A percentile compares a stretch with the other conserved stretches of the same genome.
phyloP scores from a whole-genome alignment of 345 rosid species.

The Sonneratia caseolaris region DNA sequence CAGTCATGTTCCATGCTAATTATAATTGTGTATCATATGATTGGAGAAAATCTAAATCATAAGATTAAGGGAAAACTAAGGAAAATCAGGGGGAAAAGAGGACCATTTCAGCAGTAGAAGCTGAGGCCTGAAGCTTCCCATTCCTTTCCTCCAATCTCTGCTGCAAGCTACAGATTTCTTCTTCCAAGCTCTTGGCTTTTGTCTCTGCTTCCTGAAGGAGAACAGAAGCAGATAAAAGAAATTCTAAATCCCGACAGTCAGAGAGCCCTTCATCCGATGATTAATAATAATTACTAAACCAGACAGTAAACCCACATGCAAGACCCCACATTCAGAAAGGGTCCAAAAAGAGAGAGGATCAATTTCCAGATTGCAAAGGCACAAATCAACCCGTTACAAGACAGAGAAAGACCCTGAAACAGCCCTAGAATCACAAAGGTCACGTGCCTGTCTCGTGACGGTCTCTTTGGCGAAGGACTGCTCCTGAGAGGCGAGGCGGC shows the following conservation, averaged over 20 bases:
- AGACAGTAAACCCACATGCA: neutral
- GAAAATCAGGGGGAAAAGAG: conserved; percentile 5
- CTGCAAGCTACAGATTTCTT: conserved; percentile 43
- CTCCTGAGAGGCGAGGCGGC: conserved; percentile 61
- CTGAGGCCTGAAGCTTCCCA: conserved; percentile 58
- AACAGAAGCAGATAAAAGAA: conserved; percentile 9
- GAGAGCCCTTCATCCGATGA: neutral
- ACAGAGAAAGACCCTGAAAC: conserved; percentile 10
- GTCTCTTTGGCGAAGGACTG: conserved; percentile 68
- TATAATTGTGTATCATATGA: neutral
- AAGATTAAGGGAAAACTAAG: neutral
- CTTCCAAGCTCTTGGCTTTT: conserved; percentile 61
- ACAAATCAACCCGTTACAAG: conserved; percentile 8
- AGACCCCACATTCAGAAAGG: conserved; percentile 1
- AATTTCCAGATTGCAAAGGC: neutral
- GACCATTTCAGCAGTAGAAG: conserved; percentile 71
- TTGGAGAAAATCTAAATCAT: neutral
- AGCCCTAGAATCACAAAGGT: conserved; percentile 1
- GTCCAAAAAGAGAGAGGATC: neutral
- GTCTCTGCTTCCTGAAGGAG: conserved; percentile 66
- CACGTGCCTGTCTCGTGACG: conserved; percentile 63
- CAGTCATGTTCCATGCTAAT: neutral
- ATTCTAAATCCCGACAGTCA: neutral
- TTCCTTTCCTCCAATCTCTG: conserved; percentile 51
- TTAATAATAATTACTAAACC: neutral